Percentiles rank a stretch among this genome's conserved stretches.
These are phyloP conservation scores for Hibiscus mutabilis DNA, from an alignment of 345 rosid genomes.

Conservation along the genomic window DNA sequence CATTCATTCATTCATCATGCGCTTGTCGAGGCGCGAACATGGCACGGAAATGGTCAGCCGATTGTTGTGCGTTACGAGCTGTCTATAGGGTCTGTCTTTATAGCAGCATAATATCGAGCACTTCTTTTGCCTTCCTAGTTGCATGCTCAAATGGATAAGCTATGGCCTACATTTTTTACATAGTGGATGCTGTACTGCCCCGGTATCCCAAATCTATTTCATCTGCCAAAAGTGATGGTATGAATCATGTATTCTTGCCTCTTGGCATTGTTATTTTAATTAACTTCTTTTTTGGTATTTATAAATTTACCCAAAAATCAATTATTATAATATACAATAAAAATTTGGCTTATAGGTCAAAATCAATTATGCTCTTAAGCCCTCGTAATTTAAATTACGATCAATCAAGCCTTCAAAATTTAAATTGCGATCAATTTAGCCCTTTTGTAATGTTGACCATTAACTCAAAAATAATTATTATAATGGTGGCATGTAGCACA, in stretches of 20 bases:
- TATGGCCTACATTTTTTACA: not conserved
- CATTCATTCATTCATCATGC: not conserved
- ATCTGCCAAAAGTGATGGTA: not conserved
- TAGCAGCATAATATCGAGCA: not conserved
- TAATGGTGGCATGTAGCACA: too few relatives aligned
- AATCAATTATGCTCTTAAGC: too few relatives aligned
- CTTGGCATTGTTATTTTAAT: not conserved
- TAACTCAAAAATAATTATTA: too few relatives aligned
- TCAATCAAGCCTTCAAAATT: too few relatives aligned
- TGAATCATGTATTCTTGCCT: not conserved
- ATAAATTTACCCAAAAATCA: too few relatives aligned
- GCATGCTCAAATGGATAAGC: not conserved
- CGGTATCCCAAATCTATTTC: not conserved
- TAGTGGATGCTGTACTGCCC: not conserved
- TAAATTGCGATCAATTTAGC: too few relatives aligned
- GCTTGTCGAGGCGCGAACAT: not conserved
- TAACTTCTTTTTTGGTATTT: too few relatives aligned
- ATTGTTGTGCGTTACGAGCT: not conserved
- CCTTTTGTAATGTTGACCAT: too few relatives aligned
- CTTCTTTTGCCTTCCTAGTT: not conserved
- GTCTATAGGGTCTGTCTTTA: too few relatives aligned
- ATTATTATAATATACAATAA: too few relatives aligned
- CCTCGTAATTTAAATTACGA: too few relatives aligned
- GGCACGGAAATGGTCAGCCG: not conserved
- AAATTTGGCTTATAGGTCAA: too few relatives aligned